Percentiles rank a stretch among this genome's conserved stretches.
These are phyloP conservation scores for Globisporangium polare DNA, from an alignment of 352 stramenopile genomes.

Conservation along the genomic window DNA sequence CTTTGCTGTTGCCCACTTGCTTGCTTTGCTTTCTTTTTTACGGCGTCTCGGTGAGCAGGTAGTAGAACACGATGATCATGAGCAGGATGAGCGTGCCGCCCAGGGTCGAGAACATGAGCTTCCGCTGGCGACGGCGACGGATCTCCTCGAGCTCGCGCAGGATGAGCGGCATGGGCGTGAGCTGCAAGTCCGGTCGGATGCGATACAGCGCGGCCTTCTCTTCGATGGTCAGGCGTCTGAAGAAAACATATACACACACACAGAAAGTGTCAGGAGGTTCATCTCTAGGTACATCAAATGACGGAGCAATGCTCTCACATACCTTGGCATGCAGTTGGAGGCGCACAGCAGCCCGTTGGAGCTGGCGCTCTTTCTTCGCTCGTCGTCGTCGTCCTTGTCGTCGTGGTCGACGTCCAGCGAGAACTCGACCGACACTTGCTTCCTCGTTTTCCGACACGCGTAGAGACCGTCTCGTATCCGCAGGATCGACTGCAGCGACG, in stretches of 20 bases:
- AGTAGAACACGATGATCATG: conserved; percentile 81
- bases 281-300: neutral
- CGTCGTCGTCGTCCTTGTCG: conserved; percentile 36
- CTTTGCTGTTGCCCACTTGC: neutral
- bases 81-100: conserved; percentile 59
- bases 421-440: conserved; percentile 67
- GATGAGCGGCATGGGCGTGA: conserved; percentile 57
- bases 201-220: conserved; percentile 74
- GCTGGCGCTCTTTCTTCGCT: conserved; percentile 15
- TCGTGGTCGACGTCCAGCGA: conserved; percentile 42
- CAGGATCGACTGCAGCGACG: conserved; percentile 63
- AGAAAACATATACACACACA: neutral
- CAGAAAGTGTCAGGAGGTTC: neutral
- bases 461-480: conserved; percentile 38
- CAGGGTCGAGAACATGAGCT: conserved; percentile 66
- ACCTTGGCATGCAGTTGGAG: conserved; percentile 56
- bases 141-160: conserved; percentile 61
- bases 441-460: conserved; percentile 46
- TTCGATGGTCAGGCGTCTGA: conserved; percentile 61
- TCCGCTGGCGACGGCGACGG: conserved; percentile 53
- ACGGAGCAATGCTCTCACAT: neutral
- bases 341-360: conserved; percentile 25
- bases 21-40: neutral
- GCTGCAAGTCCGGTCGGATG: conserved; percentile 61
- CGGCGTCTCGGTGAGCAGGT: conserved; percentile 59